Base-by-base conservation (phyloP, 2,329 filamentous ascomycete species). In the Hymenoscyphus fructigenus region DNA sequence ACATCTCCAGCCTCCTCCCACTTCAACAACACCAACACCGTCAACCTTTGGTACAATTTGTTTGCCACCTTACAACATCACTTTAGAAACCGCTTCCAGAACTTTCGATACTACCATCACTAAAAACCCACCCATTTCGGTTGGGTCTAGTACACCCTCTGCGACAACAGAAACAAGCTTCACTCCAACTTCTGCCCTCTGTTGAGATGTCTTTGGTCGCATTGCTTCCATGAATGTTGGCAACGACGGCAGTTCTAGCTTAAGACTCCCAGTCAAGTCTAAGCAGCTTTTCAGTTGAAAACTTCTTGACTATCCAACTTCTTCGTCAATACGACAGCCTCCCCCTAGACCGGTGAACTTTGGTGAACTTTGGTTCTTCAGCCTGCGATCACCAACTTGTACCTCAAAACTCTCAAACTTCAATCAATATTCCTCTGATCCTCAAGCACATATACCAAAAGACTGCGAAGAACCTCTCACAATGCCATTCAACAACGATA, bases 401-500 rank as follows among this genome's bases (percentile, higher is more conserved):
- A 12, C 44, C 44, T 20, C 44, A 2, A 50, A 53, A 26, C 14
- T 14, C 14, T 20, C 47, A 7, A 53, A 23, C 20, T 53, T 53
- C 47, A n/a, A 26, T 23, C 20, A 12, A 5, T 26, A 26, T 3
- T 23, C 26, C 47, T 53, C 20, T 26, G 2, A 10, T 53, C 47
- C 20, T 23, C 23, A 5, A 9, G 7, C 20, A 23, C 9, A 26
- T 26, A 26, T 23, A 53, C 47, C 3, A 53, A 10, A 26, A 53
- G 20, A 12, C 44, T 3, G 12, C 20, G 1, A 53, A 23, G 14
- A 2, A 10, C 47, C n/a, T n/a, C 15, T 50, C 47, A 53, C 23
- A 12, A 53, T 53, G 47, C 23, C 47, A 53, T 53, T 53, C 32
- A 67, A 67, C 14, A 69, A 68, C 36, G 65, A 65, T 17, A 74